Conservation (phyloP, 768 basidiomycete genomes). For the Pleurotus pulmonarius region DNA sequence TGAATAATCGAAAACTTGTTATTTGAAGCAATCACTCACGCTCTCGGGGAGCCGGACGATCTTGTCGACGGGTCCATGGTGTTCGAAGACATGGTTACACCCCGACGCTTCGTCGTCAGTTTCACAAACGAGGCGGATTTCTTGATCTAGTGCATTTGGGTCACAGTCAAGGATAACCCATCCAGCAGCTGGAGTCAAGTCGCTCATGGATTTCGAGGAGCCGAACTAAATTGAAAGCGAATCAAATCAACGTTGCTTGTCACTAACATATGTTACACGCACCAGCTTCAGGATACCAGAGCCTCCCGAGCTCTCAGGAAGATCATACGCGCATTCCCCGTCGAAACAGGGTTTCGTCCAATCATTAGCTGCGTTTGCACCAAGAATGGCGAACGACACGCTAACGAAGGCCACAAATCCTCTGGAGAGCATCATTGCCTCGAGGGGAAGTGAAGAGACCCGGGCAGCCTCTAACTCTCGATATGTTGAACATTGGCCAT, state of each 20-base stretch:
- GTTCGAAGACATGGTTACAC: conserved; percentile 36
- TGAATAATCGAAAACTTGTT: not conserved
- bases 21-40: conserved; percentile 25
- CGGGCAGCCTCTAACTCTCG: too few relatives aligned
- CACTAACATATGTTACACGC: not conserved
- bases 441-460: too few relatives aligned
- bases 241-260: too few relatives aligned
- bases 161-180: not conserved
- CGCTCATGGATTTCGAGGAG: not conserved
- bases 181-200: not conserved
- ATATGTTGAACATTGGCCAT: too few relatives aligned
- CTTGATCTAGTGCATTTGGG: not conserved
- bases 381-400: not conserved
- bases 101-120: conserved; percentile 12
- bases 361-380: conserved; percentile 11
- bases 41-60: conserved; percentile 50
- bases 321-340: conserved; percentile 18
- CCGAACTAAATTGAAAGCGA: not conserved
- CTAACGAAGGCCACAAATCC: not conserved
- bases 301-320: not conserved
- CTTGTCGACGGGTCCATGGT: conserved; percentile 38
- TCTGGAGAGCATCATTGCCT: not conserved
- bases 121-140: not conserved
- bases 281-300: not conserved
- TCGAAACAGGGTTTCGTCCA: conserved; percentile 20